Percentiles rank a stretch among this genome's conserved stretches.
Evolutionary conservation across 495 filamentous ascomycete species (phyloP).

Genomic region (Extremus antarcticus): DNA sequence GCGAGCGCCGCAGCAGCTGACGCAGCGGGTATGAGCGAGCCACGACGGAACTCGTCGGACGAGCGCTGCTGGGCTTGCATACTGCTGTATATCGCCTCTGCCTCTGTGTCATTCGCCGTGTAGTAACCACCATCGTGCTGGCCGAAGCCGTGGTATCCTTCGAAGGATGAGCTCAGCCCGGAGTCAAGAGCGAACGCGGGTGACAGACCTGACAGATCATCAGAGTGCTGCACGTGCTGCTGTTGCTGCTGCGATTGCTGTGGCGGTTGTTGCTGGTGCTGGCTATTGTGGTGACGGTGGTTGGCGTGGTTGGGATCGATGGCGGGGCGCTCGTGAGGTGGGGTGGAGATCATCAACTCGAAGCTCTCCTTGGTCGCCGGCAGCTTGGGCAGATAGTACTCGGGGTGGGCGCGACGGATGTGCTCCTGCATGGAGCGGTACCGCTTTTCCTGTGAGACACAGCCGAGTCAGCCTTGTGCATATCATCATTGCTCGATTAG

Average conservation of each 20-base stretch:
- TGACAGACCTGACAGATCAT: constrained; percentile 16
- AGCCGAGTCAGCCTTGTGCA: constrained; percentile 14
- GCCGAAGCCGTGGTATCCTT: constrained; percentile 23
- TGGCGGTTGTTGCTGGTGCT: constrained; percentile 2
- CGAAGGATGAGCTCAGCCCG: constrained; percentile 11
- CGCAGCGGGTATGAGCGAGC: constrained; percentile 53
- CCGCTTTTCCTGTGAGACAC: constrained; percentile 66
- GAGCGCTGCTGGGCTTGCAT: constrained; percentile 41
- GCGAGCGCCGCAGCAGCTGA: constrained; percentile 79
- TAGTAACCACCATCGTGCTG: constrained; percentile 27
- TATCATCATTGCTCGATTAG: constrained; percentile 2
- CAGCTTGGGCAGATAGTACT: constrained; percentile 96
- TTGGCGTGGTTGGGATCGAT: constrained; percentile 32
- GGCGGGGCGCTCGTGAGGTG: constrained; percentile 60
- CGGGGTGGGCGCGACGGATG: constrained; percentile 92
- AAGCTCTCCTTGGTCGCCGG: constrained; percentile 99
- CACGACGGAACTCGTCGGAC: constrained; percentile 55
- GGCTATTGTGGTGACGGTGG: constrained; percentile 17
- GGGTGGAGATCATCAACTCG: constrained; percentile 83
- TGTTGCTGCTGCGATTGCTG: constrained; percentile 20
- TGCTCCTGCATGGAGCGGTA: constrained; percentile 99
- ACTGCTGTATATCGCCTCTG: constrained; percentile 45
- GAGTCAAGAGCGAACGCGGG: constrained; percentile 19
- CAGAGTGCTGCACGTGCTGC: constrained; percentile 12
- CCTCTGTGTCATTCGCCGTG: constrained; percentile 51